Evolutionary conservation across 371 early-diverging fungal genomes (phyloP), one percentile per base, ranked within the genome.

Genomic region (Basidiobolus meristosporus): DNA sequence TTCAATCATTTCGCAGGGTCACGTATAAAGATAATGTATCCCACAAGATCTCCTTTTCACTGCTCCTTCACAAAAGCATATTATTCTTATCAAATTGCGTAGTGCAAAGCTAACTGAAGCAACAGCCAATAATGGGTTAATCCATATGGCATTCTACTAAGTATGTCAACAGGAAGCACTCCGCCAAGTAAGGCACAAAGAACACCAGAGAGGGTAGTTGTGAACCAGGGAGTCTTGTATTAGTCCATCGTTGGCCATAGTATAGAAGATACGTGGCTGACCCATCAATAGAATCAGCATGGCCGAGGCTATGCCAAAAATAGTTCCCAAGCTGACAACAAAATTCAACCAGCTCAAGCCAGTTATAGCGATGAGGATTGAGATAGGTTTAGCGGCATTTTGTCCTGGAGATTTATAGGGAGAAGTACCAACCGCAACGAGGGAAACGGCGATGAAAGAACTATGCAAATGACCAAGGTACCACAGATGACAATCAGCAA

Each of bases 401-500:
- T 78, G 46, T 11, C 54, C 44, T 1, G 38, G n/a, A n/a, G n/a
- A n/a, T n/a, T n/a, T 44, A 48, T 83, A 88, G 10, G 58, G 52
- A 1, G 64, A 63, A 9, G 88, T 66, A 15, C 91, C 91, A 11
- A 76, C 72, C 50, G 87, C 60, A 33, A 83, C 72, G 0, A 75
- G 60, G 29, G 54, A 56, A 14, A 72, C 65, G n/a, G 63, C 73
- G 20, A 90, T 63, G 43, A 90, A 7, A 88, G 63, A 1, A 62
- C 58, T 0, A 87, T 85, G 44, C 81, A 77, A 39, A 90, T 69
- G 7, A 51, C 28, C 38, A 90, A 60, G n/a, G 83, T 79, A 19
- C 63, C 69, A 44, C 85, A 61, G 43, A 91, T 86, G 29, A 85
- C 92, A 40, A 89, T 73, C 7, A 90, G 90, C 35, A 91, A 49